A percentile compares a stretch with the other conserved stretches of the same genome.
Conservation (phyloP, 2,329 filamentous ascomycete species). For the Colletotrichum sp. region DNA sequence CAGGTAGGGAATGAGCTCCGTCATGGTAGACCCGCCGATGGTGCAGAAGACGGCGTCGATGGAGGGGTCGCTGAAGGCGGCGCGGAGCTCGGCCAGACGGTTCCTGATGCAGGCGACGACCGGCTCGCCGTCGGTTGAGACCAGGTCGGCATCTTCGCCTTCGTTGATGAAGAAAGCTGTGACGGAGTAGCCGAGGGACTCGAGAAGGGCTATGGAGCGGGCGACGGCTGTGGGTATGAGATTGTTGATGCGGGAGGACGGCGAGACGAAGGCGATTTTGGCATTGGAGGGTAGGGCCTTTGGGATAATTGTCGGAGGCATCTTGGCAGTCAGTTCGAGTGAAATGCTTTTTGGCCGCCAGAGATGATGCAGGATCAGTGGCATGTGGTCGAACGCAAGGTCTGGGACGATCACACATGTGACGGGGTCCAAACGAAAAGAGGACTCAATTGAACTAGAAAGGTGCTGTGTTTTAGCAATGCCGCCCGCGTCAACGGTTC, state of each 20-base stretch:
- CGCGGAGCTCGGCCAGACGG: conserved; percentile 40
- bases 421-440: background rate
- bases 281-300: conserved; percentile 36
- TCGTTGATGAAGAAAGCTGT: conserved; percentile 31
- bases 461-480: background rate
- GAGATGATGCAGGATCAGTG: background rate
- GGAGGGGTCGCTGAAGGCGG: conserved; percentile 39
- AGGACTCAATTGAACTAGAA: background rate
- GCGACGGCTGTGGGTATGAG: conserved; percentile 30
- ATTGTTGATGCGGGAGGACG: conserved; percentile 41
- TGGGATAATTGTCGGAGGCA: conserved; percentile 24
- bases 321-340: background rate
- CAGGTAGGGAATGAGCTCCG: conserved; percentile 42
- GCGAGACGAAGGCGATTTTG: conserved; percentile 46
- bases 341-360: background rate
- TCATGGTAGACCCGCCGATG: conserved; percentile 42
- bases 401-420: background rate
- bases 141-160: background rate
- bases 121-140: conserved; percentile 25
- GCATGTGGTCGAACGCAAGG: background rate
- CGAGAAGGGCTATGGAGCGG: conserved; percentile 34
- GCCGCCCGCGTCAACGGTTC: background rate
- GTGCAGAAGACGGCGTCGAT: conserved; percentile 44
- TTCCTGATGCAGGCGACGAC: conserved; percentile 38
- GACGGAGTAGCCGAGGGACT: conserved; percentile 37